A percentile compares a stretch with the other conserved stretches of the same genome.
These are phyloP conservation scores for Fusarium transvaalense DNA, from an alignment of 2,329 filamentous ascomycete genomes.

Conservation along the genomic window DNA sequence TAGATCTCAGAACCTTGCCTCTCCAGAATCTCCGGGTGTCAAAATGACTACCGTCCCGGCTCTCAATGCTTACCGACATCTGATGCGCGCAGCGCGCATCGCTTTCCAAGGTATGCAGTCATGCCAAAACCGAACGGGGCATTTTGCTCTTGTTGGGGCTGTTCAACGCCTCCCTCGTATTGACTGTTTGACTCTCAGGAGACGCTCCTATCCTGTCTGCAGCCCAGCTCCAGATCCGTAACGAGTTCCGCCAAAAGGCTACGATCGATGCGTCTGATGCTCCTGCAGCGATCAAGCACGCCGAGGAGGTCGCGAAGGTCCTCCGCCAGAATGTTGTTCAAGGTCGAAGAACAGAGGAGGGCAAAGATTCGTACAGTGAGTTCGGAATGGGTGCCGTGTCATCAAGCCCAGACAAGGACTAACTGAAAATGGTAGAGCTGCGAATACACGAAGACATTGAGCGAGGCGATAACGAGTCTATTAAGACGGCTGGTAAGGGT, in stretches of 20 bases:
- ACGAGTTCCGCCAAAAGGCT: slow-evolving; percentile 77
- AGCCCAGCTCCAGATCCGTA: slow-evolving; percentile 78
- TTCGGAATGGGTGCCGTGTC: neutral
- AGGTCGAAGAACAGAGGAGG: slow-evolving; percentile 67
- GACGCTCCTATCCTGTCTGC: slow-evolving; percentile 77
- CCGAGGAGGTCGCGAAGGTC: slow-evolving; percentile 84
- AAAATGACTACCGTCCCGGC: slow-evolving; percentile 64
- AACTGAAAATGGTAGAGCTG: slow-evolving; percentile 70
- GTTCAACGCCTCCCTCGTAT: neutral
- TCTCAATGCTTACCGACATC: slow-evolving; percentile 80
- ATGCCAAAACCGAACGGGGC: neutral
- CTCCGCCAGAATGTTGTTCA: slow-evolving; percentile 90
- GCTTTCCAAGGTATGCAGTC: slow-evolving; percentile 80
- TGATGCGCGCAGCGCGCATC: slow-evolving; percentile 83
- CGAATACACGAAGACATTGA: slow-evolving; percentile 93
- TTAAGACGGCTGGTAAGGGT: slow-evolving; percentile 71
- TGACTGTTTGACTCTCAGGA: slow-evolving; percentile 62
- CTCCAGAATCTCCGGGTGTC: neutral
- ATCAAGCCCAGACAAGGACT: neutral
- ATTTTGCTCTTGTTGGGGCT: neutral
- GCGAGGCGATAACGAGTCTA: slow-evolving; percentile 90
- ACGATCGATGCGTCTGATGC: slow-evolving; percentile 68
- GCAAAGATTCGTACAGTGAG: slow-evolving; percentile 68
- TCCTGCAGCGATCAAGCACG: slow-evolving; percentile 77
- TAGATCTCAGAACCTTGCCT: neutral